These are phyloP conservation scores for Dothideomycetidae sp. DNA, from an alignment of 2,329 filamentous ascomycete species.

Conservation along the genomic window DNA sequence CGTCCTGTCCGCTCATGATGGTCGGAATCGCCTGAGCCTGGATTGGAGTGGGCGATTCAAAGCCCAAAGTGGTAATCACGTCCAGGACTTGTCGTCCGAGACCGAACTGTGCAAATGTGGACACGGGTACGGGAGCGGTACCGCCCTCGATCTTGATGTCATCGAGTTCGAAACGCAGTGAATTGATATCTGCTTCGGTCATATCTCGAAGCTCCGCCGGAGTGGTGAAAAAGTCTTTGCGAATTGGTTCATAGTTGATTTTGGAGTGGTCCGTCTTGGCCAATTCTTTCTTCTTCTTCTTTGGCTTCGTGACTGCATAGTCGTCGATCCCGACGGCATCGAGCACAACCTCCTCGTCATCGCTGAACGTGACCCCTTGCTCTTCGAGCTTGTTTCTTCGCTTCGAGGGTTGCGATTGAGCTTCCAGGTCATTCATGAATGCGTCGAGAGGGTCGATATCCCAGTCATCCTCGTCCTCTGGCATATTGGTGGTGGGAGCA, in stretches of 20 bases:
- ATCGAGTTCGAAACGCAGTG: conserved; percentile 74
- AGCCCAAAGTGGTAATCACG: conserved; percentile 67
- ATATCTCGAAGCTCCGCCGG: conserved; percentile 70
- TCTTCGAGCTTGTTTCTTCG: conserved; percentile 35
- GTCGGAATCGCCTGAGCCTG: conserved; percentile 90
- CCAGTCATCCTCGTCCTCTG: conserved; percentile 44
- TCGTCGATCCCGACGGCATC: conserved; percentile 49
- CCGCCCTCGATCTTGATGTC: conserved; percentile 87
- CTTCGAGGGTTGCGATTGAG: conserved; percentile 29
- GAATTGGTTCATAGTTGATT: conserved; percentile 67
- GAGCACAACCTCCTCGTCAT: conserved; percentile 57
- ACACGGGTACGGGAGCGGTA: conserved; percentile 81
- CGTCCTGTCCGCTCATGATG: conserved; percentile 90
- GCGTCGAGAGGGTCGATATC: conserved; percentile 82
- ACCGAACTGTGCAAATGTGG: conserved; percentile 93
- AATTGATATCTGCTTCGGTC: conserved; percentile 69
- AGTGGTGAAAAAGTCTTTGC: conserved; percentile 91
- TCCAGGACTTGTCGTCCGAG: conserved; percentile 76
- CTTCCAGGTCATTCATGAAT: conserved; percentile 70
- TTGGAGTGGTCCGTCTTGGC: conserved; percentile 76
- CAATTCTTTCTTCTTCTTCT: conserved; percentile 88
- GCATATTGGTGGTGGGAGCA: conserved; percentile 24
- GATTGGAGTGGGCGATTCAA: conserved; percentile 81
- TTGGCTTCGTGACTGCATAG: conserved; percentile 48
- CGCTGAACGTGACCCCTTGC: conserved; percentile 76